Conservation (phyloP, 805 yeast species). For the Sungouiella thailandica region DNA sequence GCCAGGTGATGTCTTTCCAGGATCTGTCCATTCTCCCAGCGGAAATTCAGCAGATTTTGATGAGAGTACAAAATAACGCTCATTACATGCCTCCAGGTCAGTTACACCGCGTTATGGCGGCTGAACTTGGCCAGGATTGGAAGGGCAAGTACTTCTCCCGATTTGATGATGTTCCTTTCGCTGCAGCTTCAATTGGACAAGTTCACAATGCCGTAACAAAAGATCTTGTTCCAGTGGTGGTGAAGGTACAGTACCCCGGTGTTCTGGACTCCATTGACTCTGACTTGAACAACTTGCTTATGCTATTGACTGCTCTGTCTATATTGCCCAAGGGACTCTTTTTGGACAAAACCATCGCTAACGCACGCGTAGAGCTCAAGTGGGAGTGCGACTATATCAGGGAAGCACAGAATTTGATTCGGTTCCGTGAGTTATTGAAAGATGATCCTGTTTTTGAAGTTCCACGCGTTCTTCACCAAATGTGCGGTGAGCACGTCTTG, state of each 20-base stretch:
- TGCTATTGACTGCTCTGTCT: constrained; percentile 81
- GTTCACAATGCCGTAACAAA: constrained; percentile 79
- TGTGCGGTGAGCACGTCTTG: constrained; percentile 76
- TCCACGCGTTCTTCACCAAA: constrained; percentile 72
- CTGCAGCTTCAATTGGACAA: constrained; percentile 97
- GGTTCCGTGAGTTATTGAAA: constrained; percentile 54
- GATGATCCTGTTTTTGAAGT: constrained; percentile 64
- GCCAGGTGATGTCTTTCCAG: constrained; percentile 96
- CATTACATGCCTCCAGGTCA: constrained; percentile 96
- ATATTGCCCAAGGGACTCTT: constrained; percentile 88
- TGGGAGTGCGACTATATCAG: constrained; percentile 97
- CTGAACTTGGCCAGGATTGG: constrained; percentile 81
- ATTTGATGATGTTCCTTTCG: constrained; percentile 86
- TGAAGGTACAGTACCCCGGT: constrained; percentile 96
- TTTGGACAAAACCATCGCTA: constrained; percentile 85
- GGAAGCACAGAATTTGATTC: constrained; percentile 73
- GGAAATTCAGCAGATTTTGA: constrained; percentile 74
- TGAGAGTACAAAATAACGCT: constrained; percentile 88
- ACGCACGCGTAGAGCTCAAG: constrained; percentile 86
- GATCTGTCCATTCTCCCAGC: constrained; percentile 80
- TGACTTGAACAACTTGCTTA: constrained; percentile 78
- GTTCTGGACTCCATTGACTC: constrained; percentile 91
- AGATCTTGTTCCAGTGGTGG: constrained; percentile 74
- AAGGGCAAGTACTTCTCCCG: constrained; percentile 55
- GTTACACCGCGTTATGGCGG: constrained; percentile 65